phyloP scores from a whole-genome alignment of 257 asterid species.

The Echium plantagineum region DNA sequence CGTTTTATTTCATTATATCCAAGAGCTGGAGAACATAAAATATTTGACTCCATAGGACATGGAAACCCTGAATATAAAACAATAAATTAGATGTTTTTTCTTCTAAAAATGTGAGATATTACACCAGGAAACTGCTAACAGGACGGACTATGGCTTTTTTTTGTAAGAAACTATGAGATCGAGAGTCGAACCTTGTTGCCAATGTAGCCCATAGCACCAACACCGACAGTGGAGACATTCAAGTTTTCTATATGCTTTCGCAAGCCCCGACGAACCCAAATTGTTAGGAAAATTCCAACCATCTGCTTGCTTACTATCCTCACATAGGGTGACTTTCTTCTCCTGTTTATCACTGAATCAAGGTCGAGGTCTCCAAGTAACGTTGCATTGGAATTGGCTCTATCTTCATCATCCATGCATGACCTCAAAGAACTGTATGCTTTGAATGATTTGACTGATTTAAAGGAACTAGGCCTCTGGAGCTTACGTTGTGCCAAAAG shows the following conservation, averaged over 20 bases:
- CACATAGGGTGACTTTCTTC: slow-evolving; percentile 52
- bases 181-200: slow-evolving; percentile 71
- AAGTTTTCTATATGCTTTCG: slow-evolving; percentile 18
- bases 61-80: no score
- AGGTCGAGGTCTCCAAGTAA: slow-evolving; percentile 56
- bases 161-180: no score
- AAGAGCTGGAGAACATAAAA: no score
- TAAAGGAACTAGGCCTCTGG: slow-evolving; percentile 45
- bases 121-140: no score
- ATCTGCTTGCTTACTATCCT: slow-evolving; percentile 21
- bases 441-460: slow-evolving; percentile 32
- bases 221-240: slow-evolving; percentile 85
- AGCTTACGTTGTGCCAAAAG: slow-evolving; percentile 44
- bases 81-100: no score
- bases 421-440: slow-evolving; percentile 51
- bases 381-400: slow-evolving; percentile 29
- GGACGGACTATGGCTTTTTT: no score
- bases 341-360: slow-evolving; percentile 54
- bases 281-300: slow-evolving; percentile 20
- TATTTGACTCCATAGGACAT: no score
- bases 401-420: slow-evolving; percentile 15
- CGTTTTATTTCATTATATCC: no score
- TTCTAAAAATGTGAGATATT: no score
- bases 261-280: slow-evolving; percentile 22
- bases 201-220: slow-evolving; percentile 92